Conservation (phyloP, 2,329 filamentous ascomycete species). For the Clarireedia monteithiana region DNA sequence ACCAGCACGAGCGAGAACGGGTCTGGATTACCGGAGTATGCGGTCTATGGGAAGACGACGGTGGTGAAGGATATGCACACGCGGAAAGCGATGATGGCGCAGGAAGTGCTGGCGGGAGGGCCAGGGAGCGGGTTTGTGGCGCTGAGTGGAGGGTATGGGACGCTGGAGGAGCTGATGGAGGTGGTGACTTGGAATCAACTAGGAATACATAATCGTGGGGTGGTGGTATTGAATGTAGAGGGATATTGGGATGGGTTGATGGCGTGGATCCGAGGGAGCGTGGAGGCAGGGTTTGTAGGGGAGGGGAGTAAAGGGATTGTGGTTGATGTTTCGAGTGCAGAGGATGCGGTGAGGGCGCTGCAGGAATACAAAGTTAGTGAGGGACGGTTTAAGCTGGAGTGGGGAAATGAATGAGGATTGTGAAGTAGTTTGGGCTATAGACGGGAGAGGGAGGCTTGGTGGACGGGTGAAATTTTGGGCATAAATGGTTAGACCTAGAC, state of each 20-base stretch:
- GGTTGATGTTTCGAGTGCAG: conserved; percentile 63
- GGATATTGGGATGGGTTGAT: conserved; percentile 89
- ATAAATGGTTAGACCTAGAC: background rate
- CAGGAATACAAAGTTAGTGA: conserved; percentile 67
- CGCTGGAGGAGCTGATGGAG: conserved; percentile 92
- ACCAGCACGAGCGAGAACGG: conserved; percentile 14
- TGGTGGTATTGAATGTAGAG: conserved; percentile 79
- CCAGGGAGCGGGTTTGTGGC: conserved; percentile 85
- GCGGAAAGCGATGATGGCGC: conserved; percentile 88
- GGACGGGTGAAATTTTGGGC: background rate
- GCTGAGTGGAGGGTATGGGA: conserved; percentile 84
- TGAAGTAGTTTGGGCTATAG: too few relatives aligned
- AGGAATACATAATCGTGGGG: conserved; percentile 75
- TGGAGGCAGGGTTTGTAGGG: conserved; percentile 70
- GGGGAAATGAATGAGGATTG: conserved; percentile 43
- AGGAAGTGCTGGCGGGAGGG: conserved; percentile 73
- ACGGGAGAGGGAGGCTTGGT: background rate
- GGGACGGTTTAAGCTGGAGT: conserved; percentile 72
- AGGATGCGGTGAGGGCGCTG: conserved; percentile 64
- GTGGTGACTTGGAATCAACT: conserved; percentile 92
- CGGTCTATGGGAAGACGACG: conserved; percentile 72
- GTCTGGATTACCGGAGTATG: conserved; percentile 33
- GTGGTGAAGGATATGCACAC: conserved; percentile 95
- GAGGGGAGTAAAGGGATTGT: conserved; percentile 66
- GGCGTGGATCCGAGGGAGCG: conserved; percentile 69